These are phyloP conservation scores for Coccinonectria pachysandricola DNA, from an alignment of 2,329 filamentous ascomycete genomes.

Conservation along the genomic window DNA sequence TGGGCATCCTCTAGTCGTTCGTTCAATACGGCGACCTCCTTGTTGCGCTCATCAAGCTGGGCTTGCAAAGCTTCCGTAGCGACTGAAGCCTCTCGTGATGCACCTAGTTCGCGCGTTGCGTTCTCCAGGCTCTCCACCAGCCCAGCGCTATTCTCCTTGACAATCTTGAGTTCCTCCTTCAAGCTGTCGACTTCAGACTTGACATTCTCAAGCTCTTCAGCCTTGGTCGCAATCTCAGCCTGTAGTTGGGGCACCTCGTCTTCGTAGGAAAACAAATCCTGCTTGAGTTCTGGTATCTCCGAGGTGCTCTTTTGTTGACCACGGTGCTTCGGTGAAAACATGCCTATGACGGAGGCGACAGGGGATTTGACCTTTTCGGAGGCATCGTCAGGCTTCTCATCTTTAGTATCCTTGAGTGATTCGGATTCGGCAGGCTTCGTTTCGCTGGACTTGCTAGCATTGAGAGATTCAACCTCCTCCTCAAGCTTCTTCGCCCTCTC, in stretches of 20 bases:
- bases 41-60: constrained; percentile 37
- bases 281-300: constrained; percentile 26
- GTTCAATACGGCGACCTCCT: constrained; percentile 39
- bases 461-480: constrained; percentile 50
- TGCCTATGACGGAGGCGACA: constrained; percentile 35
- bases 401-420: constrained; percentile 14
- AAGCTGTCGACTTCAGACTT: constrained; percentile 58
- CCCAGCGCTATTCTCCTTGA: constrained; percentile 59
- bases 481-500: constrained; percentile 50
- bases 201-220: constrained; percentile 60
- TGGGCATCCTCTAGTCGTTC: constrained; percentile 35
- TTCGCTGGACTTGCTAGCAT: constrained; percentile 22
- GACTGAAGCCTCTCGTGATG: constrained; percentile 30
- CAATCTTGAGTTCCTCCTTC: constrained; percentile 58
- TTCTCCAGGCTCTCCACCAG: constrained; percentile 58
- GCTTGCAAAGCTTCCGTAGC: constrained; percentile 37
- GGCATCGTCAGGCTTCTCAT: constrained; percentile 19
- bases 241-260: constrained; percentile 78
- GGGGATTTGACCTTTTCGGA: constrained; percentile 32
- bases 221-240: constrained; percentile 58
- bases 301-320: constrained; percentile 19
- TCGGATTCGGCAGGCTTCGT: constrained; percentile 22
- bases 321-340: constrained; percentile 40
- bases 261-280: constrained; percentile 89
- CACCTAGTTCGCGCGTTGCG: constrained; percentile 51